Base-by-base conservation (phyloP, 805 yeast genomes). In the Hanseniaspora pseudoguilliermondii region DNA sequence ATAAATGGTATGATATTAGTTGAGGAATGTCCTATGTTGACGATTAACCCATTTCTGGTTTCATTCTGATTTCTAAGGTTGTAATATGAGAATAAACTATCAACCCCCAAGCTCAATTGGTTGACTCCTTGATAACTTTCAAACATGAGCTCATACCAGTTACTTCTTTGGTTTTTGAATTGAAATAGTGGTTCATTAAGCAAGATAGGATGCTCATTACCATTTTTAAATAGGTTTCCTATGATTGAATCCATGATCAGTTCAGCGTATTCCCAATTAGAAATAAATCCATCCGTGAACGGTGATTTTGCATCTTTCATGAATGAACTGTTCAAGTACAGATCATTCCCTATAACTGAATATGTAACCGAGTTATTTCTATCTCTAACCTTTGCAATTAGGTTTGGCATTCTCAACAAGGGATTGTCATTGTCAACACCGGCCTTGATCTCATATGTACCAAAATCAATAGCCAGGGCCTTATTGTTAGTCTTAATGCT, bases 241-340 rank as follows among this genome's bases (percentile, higher is more conserved):
- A 93, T 84, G 0, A 89, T 74, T 65, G 89, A 93, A 68, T 91
- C 97, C 50, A 93, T 66, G 53, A 91, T 78, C 57, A 75, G 78
- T 66, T 93, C 98, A 2, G 84, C 77, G 57, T 83, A 78, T 57
- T 93, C 97, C 97, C 97, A 95, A 66, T 90, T 95, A 27, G 95
- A 83, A 38, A 93, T 73, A 61, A 88, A 71, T 5, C 86, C 78
- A 0, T 95, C 96, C 67, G 93, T 98, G 65, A 78, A 91, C 0
- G 97, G 96, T 5, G 86, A 73, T 62, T 79, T 82, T 36, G 86
- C 77, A 54, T 83, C 82, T 18, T 86, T 75, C 59, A 82, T 78
- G 47, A 85, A 77, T 1, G 84, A 70, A 9, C 82, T 76, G 62
- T 90, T 97, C 34, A 85, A 65, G 63, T 75, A 80, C 20, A 82